These are phyloP conservation scores for Mycotypha africana DNA, from an alignment of 371 early-diverging fungal genomes.

Conservation along the genomic window DNA sequence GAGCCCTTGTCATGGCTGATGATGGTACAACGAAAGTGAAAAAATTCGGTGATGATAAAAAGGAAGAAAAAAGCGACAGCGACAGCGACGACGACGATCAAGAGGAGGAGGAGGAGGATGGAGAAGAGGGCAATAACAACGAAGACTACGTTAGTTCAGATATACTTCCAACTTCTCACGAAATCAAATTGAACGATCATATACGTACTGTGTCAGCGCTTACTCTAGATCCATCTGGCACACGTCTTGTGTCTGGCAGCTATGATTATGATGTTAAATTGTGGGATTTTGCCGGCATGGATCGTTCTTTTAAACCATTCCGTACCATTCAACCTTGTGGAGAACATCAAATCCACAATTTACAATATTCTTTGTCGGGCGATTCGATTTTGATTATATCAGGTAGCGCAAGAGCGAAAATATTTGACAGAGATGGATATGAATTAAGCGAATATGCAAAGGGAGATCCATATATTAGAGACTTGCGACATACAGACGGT, in stretches of 20 bases:
- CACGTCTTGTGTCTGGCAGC: conserved; percentile 75
- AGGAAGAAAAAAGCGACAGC: background rate
- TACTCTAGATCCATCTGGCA: conserved; percentile 79
- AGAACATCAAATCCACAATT: conserved; percentile 82
- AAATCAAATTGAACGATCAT: conserved; percentile 65
- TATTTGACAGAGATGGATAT: conserved; percentile 79
- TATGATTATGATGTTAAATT: conserved; percentile 79
- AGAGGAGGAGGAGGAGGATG: conserved; percentile 20
- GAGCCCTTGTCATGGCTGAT: background rate
- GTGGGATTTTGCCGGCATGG: conserved; percentile 94
- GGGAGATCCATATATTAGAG: conserved; percentile 93
- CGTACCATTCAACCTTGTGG: conserved; percentile 76
- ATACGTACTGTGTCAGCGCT: conserved; percentile 73
- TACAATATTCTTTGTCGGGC: conserved; percentile 75
- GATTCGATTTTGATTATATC: conserved; percentile 80
- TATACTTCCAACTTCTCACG: conserved; percentile 63
- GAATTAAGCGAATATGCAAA: conserved; percentile 71
- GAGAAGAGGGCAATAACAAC: conserved; percentile 5
- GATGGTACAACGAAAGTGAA: background rate
- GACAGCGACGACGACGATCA: conserved; percentile 6
- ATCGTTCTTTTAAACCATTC: conserved; percentile 69
- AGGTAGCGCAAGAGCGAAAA: conserved; percentile 64
- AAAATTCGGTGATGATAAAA: background rate
- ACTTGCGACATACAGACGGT: conserved; percentile 82
- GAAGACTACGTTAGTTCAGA: conserved; percentile 15